These are phyloP conservation scores for Oxyria digyna DNA, from an alignment of 148 eudicot genomes.

Conservation along the genomic window DNA sequence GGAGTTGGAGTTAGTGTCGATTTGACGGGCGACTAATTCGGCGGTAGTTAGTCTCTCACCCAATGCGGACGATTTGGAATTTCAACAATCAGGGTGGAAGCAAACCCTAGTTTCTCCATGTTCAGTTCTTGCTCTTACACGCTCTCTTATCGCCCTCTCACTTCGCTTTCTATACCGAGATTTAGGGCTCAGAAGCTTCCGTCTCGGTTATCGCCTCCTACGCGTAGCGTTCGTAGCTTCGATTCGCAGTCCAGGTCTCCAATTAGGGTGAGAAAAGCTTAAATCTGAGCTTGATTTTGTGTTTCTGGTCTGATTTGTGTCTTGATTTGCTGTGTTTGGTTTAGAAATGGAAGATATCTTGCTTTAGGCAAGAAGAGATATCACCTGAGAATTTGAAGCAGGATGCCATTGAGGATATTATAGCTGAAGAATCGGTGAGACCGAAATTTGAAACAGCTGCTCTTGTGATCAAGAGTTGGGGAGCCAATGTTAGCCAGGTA, in stretches of 20 bases:
- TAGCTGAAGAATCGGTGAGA: slow-evolving; percentile 37
- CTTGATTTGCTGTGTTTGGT: slow-evolving; percentile 1
- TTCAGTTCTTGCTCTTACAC: slow-evolving; percentile 44
- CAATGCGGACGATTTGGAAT: slow-evolving; percentile 17
- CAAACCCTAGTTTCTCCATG: slow-evolving; percentile 34
- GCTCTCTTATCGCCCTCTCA: slow-evolving; percentile 30
- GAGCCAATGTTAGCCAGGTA: slow-evolving; percentile 38
- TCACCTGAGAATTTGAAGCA: slow-evolving; percentile 33
- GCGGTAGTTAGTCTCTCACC: neutral
- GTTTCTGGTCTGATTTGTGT: neutral
- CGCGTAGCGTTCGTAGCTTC: slow-evolving; percentile 23
- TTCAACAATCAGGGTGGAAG: slow-evolving; percentile 16
- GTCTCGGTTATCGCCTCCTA: slow-evolving; percentile 16
- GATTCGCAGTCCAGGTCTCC: slow-evolving; percentile 23
- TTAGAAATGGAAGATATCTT: slow-evolving; percentile 56
- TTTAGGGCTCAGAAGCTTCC: slow-evolving; percentile 32
- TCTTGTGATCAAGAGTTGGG: slow-evolving; percentile 29
- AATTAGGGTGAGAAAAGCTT: slow-evolving; percentile 18
- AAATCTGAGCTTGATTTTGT: neutral
- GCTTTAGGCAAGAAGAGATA: slow-evolving; percentile 58
- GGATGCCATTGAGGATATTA: slow-evolving; percentile 30
- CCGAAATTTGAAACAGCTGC: slow-evolving; percentile 25
- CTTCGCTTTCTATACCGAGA: slow-evolving; percentile 23
- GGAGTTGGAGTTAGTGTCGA: neutral
- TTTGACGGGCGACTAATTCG: neutral